phyloP scores from a whole-genome alignment of 1,284 basidiomycete species.

The Boletus semigastroideus region DNA sequence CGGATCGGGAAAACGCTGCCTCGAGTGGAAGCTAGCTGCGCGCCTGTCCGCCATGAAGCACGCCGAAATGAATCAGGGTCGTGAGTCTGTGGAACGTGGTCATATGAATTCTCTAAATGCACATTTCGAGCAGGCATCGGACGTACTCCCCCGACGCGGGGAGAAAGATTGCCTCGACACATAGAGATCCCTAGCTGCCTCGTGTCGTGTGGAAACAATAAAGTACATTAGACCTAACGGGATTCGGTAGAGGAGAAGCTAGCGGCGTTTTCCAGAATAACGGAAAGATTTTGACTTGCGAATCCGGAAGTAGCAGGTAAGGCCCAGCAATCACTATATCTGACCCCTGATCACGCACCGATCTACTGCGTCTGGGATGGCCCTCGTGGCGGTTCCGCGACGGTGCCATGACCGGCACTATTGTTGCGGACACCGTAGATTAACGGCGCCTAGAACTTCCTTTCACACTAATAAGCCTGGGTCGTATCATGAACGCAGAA shows the following conservation, averaged over 20 bases:
- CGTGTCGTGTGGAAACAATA: conserved; percentile 1
- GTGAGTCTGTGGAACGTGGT: conserved; percentile 6
- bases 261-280: conserved; percentile 26
- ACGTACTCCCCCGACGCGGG: conserved; percentile 3
- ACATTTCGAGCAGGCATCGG: background rate
- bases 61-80: conserved; percentile 36
- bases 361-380: conserved; percentile 30
- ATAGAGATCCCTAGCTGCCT: conserved; percentile 4
- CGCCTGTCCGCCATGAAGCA: conserved; percentile 16
- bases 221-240: background rate
- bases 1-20: conserved; percentile 18
- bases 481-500: conserved; percentile 8
- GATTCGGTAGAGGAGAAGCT: conserved; percentile 17
- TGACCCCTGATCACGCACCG: conserved; percentile 25
- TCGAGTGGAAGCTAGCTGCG: conserved; percentile 14
- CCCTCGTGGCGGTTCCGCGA: conserved; percentile 32
- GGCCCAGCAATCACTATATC: conserved; percentile 28
- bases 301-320: conserved; percentile 32
- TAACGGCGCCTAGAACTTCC: conserved; percentile 17
- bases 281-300: conserved; percentile 24
- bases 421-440: conserved; percentile 26
- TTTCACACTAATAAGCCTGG: conserved; percentile 4
- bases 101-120: conserved; percentile 7
- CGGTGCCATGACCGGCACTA: conserved; percentile 23
- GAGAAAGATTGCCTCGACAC: background rate